Percentiles rank a stretch among this genome's conserved stretches.
phyloP scores from a whole-genome alignment of 2,329 filamentous ascomycete species.

The Gnomoniopsis smithogilvyi region DNA sequence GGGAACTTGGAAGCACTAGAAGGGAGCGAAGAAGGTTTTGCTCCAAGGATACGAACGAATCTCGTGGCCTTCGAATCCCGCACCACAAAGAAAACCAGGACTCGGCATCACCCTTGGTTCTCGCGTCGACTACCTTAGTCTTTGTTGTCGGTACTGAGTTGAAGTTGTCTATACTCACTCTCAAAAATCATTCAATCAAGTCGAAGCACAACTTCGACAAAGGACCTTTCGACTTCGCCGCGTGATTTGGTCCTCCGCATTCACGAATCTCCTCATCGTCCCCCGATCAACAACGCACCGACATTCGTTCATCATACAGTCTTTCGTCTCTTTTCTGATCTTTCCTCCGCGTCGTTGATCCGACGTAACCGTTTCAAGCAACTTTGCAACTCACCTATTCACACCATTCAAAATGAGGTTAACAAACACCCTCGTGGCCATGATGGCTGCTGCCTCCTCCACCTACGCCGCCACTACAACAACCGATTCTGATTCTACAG shows the following conservation, averaged over 20 bases:
- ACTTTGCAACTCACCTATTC: not conserved
- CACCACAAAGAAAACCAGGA: slow-evolving; percentile 4
- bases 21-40: not conserved
- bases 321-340: not conserved
- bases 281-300: not conserved
- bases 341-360: slow-evolving; percentile 3
- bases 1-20: slow-evolving; percentile 6
- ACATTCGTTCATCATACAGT: not conserved
- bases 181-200: not conserved
- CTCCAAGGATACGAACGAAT: not conserved
- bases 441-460: slow-evolving; percentile 6
- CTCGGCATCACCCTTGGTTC: not conserved
- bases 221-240: not conserved
- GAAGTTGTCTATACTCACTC: slow-evolving; percentile 1
- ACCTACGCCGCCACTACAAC: slow-evolving; percentile 12
- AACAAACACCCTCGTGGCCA: slow-evolving; percentile 10
- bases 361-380: not conserved
- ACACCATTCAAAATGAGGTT: slow-evolving; percentile 14
- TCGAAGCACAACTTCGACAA: not conserved
- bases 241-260: not conserved
- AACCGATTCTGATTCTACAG: slow-evolving; percentile 4
- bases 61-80: not conserved
- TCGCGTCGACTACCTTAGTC: slow-evolving; percentile 3
- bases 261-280: not conserved
- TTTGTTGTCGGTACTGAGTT: slow-evolving; percentile 10